Conservation (phyloP, 1,139 yeast species). For the Torulaspora globosa region DNA sequence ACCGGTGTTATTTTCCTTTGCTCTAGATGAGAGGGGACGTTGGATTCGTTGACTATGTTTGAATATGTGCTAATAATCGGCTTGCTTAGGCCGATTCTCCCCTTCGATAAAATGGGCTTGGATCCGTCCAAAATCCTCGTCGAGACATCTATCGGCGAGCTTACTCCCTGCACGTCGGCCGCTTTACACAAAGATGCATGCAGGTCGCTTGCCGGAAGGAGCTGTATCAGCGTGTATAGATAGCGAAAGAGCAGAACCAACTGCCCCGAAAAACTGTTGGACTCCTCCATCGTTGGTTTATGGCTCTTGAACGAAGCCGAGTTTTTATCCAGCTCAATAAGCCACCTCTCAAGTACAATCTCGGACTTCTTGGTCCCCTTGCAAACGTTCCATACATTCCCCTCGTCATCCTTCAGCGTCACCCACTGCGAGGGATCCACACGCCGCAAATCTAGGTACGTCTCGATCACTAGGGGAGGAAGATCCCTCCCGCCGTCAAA, state of each 20-base stretch:
- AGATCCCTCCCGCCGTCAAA: conserved; percentile 36
- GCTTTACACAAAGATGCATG: conserved; percentile 41
- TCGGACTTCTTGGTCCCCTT: conserved; percentile 62
- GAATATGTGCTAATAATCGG: conserved; percentile 49
- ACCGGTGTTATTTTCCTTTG: conserved; percentile 66
- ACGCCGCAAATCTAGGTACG: conserved; percentile 67
- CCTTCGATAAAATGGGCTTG: conserved; percentile 72
- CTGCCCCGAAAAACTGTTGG: conserved; percentile 37
- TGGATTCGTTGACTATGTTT: conserved; percentile 38
- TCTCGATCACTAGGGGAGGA: conserved; percentile 84
- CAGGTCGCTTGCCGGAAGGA: conserved; percentile 69
- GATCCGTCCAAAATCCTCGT: conserved; percentile 72
- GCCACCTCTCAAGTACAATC: conserved; percentile 89
- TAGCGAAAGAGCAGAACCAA: conserved; percentile 71
- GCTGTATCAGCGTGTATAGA: conserved; percentile 58
- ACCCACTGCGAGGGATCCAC: conserved; percentile 60
- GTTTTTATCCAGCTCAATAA: conserved; percentile 63
- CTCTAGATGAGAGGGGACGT: conserved; percentile 49
- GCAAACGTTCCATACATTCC: conserved; percentile 49
- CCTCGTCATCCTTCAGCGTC: conserved; percentile 52
- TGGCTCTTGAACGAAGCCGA: conserved; percentile 32
- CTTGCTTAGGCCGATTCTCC: conserved; percentile 78
- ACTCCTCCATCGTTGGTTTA: conserved; percentile 26
- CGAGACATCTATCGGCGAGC: conserved; percentile 39
- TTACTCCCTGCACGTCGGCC: conserved; percentile 25